These are phyloP conservation scores for Zea mays DNA, from an alignment of 176 grass and related monocot species.

Conservation along the genomic window Zm-B73-REFERENCE-NAM-5.0 NC_050097.1:177328001-177328500, in stretches of 20 bases:
- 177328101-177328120: slow-evolving; percentile 14
- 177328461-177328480: background rate
- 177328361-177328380: background rate
- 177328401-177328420: background rate
- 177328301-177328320: background rate
- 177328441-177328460: background rate
- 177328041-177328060: slow-evolving; percentile 22
- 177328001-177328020: slow-evolving; percentile 86
- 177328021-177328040: slow-evolving; percentile 72
- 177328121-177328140: slow-evolving; percentile 67
- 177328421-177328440: background rate
- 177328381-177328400: background rate
- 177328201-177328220: slow-evolving; percentile 67
- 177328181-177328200: slow-evolving; percentile 86
- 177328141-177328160: slow-evolving; percentile 91
- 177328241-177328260: background rate
- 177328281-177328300: background rate
- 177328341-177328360: background rate
- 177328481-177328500: background rate
- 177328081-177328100: background rate
- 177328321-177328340: too few relatives aligned
- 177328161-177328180: slow-evolving; percentile 91
- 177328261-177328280: background rate
- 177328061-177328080: slow-evolving; percentile 8
- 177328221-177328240: background rate